Evolutionary conservation across 768 basidiomycete species (phyloP).

Genomic region (Amanita jacksonii): DNA sequence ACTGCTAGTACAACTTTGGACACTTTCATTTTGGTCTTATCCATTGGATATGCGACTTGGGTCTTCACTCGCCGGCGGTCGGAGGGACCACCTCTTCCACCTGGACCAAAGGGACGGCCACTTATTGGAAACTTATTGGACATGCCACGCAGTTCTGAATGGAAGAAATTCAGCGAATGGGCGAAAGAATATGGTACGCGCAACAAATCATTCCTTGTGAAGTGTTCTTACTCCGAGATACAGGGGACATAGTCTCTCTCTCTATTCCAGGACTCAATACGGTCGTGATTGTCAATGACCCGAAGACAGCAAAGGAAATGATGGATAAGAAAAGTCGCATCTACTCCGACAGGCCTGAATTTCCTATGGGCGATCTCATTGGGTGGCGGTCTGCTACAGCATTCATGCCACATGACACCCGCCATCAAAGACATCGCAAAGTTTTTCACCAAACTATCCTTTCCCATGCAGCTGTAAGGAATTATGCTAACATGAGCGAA

Average conservation of each 20-base stretch:
- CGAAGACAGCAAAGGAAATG: no score
- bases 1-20: no score
- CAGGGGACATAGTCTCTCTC: no score
- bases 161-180: constrained; percentile 35
- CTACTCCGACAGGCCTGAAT: no score
- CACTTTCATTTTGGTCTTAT: no score
- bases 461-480: constrained; percentile 24
- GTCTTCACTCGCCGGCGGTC: no score
- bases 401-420: constrained; percentile 28
- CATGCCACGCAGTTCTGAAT: constrained; percentile 31
- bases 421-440: constrained; percentile 30
- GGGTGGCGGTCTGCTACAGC: constrained; percentile 29
- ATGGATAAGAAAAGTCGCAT: no score
- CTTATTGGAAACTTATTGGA: constrained; percentile 35
- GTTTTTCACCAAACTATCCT: constrained; percentile 34
- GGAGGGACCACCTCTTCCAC: no score
- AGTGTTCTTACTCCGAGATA: no score
- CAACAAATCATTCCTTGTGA: no score
- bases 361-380: no score
- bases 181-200: constrained; percentile 32
- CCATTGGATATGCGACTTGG: no score
- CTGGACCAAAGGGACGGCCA: constrained; percentile 30
- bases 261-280: constrained; percentile 4
- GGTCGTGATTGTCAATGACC: constrained; percentile 35
- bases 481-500: constrained; percentile 30